phyloP scores from a whole-genome alignment of 1,284 basidiomycete species.

The Entoloma clypeatum region DNA sequence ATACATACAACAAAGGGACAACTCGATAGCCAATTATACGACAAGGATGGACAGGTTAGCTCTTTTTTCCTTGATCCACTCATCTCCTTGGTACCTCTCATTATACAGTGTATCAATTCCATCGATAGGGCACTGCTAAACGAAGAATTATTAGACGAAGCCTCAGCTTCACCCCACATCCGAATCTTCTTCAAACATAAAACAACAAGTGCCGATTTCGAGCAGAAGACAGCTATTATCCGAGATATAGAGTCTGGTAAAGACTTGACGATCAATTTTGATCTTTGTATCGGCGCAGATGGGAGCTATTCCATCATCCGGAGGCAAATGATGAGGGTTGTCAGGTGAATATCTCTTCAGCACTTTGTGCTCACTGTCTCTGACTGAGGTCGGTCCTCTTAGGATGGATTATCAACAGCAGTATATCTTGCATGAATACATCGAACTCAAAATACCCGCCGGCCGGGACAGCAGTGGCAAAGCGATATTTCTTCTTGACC shows the following conservation, averaged over 20 bases:
- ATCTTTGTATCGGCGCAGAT: slow-evolving; percentile 87
- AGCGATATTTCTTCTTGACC: slow-evolving; percentile 79
- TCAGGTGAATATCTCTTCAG: slow-evolving; percentile 56
- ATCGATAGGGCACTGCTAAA: slow-evolving; percentile 89
- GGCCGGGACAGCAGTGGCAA: slow-evolving; percentile 60
- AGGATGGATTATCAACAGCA: slow-evolving; percentile 94
- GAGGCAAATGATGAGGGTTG: slow-evolving; percentile 85
- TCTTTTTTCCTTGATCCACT: slow-evolving; percentile 21
- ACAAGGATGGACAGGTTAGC: slow-evolving; percentile 81
- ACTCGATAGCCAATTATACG: slow-evolving; percentile 81
- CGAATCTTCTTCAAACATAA: slow-evolving; percentile 79
- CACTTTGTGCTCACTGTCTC: slow-evolving; percentile 26
- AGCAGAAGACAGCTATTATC: slow-evolving; percentile 54
- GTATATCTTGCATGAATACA: slow-evolving; percentile 94
- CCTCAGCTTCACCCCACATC: slow-evolving; percentile 60
- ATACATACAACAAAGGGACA: slow-evolving; percentile 78
- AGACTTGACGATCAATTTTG: slow-evolving; percentile 56
- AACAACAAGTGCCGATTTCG: slow-evolving; percentile 70
- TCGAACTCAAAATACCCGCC: slow-evolving; percentile 94
- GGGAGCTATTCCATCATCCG: slow-evolving; percentile 85
- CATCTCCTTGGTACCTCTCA: slow-evolving; percentile 21
- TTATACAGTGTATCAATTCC: slow-evolving; percentile 82
- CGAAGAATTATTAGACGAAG: slow-evolving; percentile 75
- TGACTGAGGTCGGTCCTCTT: slow-evolving; percentile 24
- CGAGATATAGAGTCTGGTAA: slow-evolving; percentile 41